Evolutionary conservation across 306 rosid species (phyloP).

Genomic region (Rosa persica): DNA sequence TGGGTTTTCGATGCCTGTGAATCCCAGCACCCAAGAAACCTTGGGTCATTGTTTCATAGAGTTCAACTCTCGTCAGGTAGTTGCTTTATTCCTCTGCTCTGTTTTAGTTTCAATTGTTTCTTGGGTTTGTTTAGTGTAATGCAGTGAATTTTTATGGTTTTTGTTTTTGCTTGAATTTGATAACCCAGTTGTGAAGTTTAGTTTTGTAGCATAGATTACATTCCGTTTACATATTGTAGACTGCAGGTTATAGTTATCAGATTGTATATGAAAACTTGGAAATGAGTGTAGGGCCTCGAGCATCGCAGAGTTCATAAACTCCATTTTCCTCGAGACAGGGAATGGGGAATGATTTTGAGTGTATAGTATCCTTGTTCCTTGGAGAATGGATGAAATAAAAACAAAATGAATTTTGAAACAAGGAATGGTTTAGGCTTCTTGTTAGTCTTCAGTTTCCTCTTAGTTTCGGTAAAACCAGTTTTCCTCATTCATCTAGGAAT

Average conservation of each 20-base stretch:
- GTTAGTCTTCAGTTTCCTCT: background rate
- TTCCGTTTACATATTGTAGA: background rate
- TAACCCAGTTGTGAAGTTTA: background rate
- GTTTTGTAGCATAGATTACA: background rate
- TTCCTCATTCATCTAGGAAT: background rate
- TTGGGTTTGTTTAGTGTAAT: background rate
- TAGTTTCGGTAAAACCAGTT: background rate
- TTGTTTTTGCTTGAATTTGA: background rate
- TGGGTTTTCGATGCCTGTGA: constrained; percentile 29
- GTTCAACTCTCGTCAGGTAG: constrained; percentile 27
- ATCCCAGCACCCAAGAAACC: constrained; percentile 18
- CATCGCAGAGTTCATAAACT: background rate
- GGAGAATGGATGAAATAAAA: too few relatives aligned
- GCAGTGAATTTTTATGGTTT: background rate
- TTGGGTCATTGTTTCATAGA: constrained; percentile 29
- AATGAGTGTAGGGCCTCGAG: background rate
- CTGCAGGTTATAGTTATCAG: background rate
- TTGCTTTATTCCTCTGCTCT: background rate
- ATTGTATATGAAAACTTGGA: background rate
- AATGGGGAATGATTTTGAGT: background rate
- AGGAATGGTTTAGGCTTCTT: background rate
- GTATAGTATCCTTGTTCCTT: background rate
- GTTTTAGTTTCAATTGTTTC: background rate
- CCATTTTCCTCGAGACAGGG: background rate
- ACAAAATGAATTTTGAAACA: background rate